Conservation (phyloP, 129 eudicot genomes). For the Gnaphalium uliginosum region DNA sequence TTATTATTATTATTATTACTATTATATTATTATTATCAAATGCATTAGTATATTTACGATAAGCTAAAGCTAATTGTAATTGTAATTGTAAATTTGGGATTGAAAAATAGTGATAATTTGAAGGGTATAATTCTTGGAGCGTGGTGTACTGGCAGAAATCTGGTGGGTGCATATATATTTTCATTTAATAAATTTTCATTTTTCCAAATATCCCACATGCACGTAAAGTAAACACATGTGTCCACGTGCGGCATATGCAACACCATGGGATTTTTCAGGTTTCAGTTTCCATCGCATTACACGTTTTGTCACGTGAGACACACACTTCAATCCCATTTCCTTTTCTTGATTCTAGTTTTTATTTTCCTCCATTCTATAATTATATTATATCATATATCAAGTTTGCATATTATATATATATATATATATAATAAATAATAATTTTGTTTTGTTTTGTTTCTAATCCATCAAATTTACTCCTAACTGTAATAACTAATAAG, state of each 20-base stretch:
- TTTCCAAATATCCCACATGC: conserved; percentile 40
- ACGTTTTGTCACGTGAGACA: conserved; percentile 48
- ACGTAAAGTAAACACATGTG: conserved; percentile 44
- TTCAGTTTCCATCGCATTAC: conserved; percentile 42
- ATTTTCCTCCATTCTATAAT: conserved; percentile 11
- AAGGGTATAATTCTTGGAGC: conserved; percentile 33
- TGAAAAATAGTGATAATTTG: not conserved
- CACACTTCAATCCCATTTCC: conserved; percentile 40
- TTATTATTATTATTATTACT: too few species aligned
- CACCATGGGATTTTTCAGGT: conserved; percentile 42
- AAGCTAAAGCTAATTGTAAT: too few species aligned
- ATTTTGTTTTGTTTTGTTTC: not conserved
- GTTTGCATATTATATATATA: not conserved
- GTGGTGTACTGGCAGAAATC: conserved; percentile 31
- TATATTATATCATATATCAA: not conserved
- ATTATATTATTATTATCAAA: too few species aligned
- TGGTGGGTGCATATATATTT: conserved; percentile 10
- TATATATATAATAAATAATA: too few species aligned
- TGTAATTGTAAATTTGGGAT: too few species aligned
- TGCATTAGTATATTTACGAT: too few species aligned
- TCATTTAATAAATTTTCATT: conserved; percentile 21
- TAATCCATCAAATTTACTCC: not conserved
- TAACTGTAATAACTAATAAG: too few species aligned
- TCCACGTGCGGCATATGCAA: conserved; percentile 50
- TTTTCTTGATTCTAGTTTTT: conserved; percentile 36